Conservation (phyloP, 2,329 filamentous ascomycete species). For the Cordyceps fumosorosea region DNA sequence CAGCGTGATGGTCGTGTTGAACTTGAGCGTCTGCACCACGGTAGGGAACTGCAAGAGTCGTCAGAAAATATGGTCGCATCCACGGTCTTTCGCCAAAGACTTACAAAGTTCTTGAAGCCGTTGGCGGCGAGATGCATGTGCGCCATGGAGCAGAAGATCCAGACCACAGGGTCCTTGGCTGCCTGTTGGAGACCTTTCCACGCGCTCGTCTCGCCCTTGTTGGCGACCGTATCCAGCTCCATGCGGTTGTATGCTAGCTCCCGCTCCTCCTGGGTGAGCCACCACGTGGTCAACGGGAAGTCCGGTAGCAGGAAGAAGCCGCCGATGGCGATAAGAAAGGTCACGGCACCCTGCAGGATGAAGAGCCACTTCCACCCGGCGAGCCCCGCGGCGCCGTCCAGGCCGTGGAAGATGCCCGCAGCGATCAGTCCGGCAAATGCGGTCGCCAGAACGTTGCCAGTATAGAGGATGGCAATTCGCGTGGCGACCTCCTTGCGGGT, state of each 20-base stretch:
- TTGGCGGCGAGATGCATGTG: slow-evolving; percentile 44
- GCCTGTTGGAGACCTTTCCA: slow-evolving; percentile 27
- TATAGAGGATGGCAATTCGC: slow-evolving; percentile 52
- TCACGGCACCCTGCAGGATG: slow-evolving; percentile 53
- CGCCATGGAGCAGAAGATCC: slow-evolving; percentile 42
- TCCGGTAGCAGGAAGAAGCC: slow-evolving; percentile 19
- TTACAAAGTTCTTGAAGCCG: slow-evolving; percentile 35
- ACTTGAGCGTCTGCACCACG: slow-evolving; percentile 40
- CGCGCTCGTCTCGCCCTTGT: slow-evolving; percentile 19
- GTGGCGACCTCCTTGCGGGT: slow-evolving; percentile 58
- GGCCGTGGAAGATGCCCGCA: slow-evolving; percentile 47
- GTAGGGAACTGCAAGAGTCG: slow-evolving; percentile 25
- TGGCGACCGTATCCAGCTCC: slow-evolving; percentile 20
- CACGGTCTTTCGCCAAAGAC: background rate
- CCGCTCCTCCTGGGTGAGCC: slow-evolving; percentile 37
- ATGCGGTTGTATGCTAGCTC: slow-evolving; percentile 31
- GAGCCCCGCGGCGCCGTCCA: slow-evolving; percentile 40
- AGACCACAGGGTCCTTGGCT: slow-evolving; percentile 35
- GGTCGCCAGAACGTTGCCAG: slow-evolving; percentile 58
- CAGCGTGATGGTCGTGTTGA: slow-evolving; percentile 40
- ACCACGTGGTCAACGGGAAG: slow-evolving; percentile 34
- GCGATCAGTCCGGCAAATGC: slow-evolving; percentile 60
- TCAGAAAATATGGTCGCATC: background rate
- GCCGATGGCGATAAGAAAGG: slow-evolving; percentile 17
- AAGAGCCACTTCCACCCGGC: slow-evolving; percentile 60